Base-by-base conservation (phyloP, 192 early-diverging fungal species). In the Backusella westeae region DNA sequence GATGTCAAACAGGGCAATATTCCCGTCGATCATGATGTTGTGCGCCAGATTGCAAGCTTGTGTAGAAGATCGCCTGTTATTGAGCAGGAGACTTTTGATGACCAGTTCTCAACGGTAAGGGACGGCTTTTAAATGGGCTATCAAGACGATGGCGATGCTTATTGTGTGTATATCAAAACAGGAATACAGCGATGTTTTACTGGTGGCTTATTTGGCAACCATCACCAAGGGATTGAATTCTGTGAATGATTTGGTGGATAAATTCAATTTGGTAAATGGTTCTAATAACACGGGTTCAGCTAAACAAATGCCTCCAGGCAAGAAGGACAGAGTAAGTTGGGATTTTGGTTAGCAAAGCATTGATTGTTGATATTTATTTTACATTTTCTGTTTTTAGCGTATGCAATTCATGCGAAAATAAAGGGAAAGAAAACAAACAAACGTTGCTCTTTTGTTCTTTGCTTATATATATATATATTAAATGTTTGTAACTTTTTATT, bases 151-250 rank as follows among this genome's bases (percentile, higher is more conserved):
- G 10, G 38, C n/a, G 38, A 39, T 39, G 9, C 38, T 39, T 39
- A 39, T 39, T 39, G 38, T 39, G 38, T 39, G 38, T 39, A 7
- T 39, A 56, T 7, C 8, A 21, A 67, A 38, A 21, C 80, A 95
- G 93, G 93, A 95, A 81, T 94, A 91, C 80, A 94, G 92, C 70
- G 95, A 96, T 78, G 90, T 94, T 34, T 80, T 94, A 4, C 82
- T 96, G 36, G 91, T 90, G 36, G 82, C 90, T 23, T 92, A 94
- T 77, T 82, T 96, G 53, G 90, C 94, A 1, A 84, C 88, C 0
- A 87, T 96, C 49, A 95, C 95, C 12, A 95, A 95, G 79, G 92
- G 91, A 15, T 85, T 89, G 1, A 83, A 90, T 79, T 79, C 74
- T 10, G 77, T 94, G 71, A 90, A 89, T 72, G 91, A 95, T 69